Evolutionary conservation across 192 early-diverging fungal species (phyloP).

Genomic region (Chytriomyces confervae): DNA sequence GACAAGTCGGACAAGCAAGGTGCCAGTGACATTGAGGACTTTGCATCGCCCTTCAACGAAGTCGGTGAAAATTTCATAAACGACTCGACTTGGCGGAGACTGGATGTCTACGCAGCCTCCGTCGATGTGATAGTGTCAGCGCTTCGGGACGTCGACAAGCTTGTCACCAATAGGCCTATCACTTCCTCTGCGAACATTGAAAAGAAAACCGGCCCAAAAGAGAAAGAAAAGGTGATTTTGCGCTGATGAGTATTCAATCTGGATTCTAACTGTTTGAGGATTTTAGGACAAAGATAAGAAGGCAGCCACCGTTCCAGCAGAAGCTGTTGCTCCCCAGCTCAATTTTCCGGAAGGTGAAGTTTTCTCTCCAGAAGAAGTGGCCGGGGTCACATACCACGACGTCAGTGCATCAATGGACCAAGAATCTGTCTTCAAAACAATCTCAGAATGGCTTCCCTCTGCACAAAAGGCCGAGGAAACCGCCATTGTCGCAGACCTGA

Average conservation of each 20-base stretch:
- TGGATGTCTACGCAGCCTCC: slow-evolving; percentile 45
- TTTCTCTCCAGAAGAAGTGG: background rate
- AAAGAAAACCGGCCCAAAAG: slow-evolving; percentile 41
- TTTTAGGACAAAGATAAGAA: background rate
- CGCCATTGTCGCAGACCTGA: slow-evolving; percentile 21
- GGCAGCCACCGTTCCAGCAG: background rate
- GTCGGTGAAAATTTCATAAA: slow-evolving; percentile 49
- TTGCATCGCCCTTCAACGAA: slow-evolving; percentile 40
- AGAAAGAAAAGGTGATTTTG: slow-evolving; percentile 23
- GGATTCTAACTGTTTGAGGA: background rate
- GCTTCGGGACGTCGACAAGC: slow-evolving; percentile 48
- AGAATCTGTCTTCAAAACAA: slow-evolving; percentile 48
- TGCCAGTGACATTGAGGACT: slow-evolving; percentile 38
- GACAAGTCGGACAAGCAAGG: slow-evolving; percentile 35
- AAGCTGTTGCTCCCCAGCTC: slow-evolving; percentile 5
- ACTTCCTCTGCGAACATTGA: slow-evolving; percentile 29
- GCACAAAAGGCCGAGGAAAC: slow-evolving; percentile 37
- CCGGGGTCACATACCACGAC: slow-evolving; percentile 35
- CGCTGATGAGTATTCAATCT: background rate
- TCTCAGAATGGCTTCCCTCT: slow-evolving; percentile 50
- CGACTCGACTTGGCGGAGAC: slow-evolving; percentile 47
- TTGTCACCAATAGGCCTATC: background rate
- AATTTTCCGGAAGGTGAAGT: slow-evolving; percentile 31
- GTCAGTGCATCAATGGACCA: slow-evolving; percentile 48
- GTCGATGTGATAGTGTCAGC: slow-evolving; percentile 43